These are phyloP conservation scores for Aureobasidium sp. DNA, from an alignment of 2,329 filamentous ascomycete genomes.

Conservation along the genomic window DNA sequence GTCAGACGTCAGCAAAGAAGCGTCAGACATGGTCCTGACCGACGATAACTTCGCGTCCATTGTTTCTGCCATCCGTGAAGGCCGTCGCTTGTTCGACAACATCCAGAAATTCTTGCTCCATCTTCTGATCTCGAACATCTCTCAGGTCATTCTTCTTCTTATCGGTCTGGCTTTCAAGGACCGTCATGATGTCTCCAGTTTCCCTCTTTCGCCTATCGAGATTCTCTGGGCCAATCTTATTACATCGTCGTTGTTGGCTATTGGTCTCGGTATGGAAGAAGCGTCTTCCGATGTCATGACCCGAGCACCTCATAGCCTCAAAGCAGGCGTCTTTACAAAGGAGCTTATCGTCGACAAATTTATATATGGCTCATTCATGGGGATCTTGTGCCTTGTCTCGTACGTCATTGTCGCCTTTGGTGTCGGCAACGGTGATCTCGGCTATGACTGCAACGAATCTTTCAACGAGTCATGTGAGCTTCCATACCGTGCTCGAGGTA, in stretches of 20 bases:
- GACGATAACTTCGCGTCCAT: constrained; percentile 42
- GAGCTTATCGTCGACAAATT: constrained; percentile 44
- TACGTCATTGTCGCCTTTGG: constrained; percentile 41
- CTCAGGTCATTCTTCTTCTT: constrained; percentile 42
- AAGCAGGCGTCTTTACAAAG: constrained; percentile 39
- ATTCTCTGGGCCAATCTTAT: constrained; percentile 45
- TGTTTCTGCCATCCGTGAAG: constrained; percentile 40
- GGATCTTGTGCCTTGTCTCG: constrained; percentile 37
- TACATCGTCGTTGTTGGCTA: constrained; percentile 42
- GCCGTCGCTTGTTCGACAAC: constrained; percentile 41
- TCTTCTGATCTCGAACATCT: constrained; percentile 43
- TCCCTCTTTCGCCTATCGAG: constrained; percentile 41
- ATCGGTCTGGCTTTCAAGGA: constrained; percentile 43
- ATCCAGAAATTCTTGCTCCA: constrained; percentile 45
- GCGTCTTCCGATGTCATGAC: constrained; percentile 41
- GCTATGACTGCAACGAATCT: constrained; percentile 38
- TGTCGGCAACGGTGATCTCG: constrained; percentile 37
- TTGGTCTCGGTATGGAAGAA: constrained; percentile 42
- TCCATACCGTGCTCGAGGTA: constrained; percentile 40
- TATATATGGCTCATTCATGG: constrained; percentile 43
- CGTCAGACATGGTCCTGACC: constrained; percentile 39
- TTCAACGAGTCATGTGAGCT: constrained; percentile 37
- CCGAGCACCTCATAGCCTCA: constrained; percentile 38
- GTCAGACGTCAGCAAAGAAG: constrained; percentile 40
- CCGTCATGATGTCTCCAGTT: constrained; percentile 36